Base-by-base conservation (phyloP, 1,284 basidiomycete species). In the Porogramme epimiltina region DNA sequence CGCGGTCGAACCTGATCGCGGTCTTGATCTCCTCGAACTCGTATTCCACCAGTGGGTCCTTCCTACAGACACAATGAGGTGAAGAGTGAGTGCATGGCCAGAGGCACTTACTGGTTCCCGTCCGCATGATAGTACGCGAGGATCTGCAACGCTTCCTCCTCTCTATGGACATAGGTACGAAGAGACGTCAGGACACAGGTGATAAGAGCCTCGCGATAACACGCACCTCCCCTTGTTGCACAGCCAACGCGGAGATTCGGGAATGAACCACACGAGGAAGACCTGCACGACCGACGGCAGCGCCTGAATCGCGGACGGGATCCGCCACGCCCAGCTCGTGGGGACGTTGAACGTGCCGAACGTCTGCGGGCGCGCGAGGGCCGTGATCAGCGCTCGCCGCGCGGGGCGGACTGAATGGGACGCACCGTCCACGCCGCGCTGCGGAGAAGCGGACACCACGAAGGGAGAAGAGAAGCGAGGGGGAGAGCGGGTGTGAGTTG, bases 11-110 rank as follows among this genome's bases (percentile, higher is more conserved):
- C 5, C 66, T 67, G 57, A 84, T 73, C 6, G 80, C 81, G 3
- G 76, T 69, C 58, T 77, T 79, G 68, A 87, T 86, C 67, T 85
- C 83, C 55, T 79, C 72, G 51, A 80, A 80, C 64, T 86, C 82
- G 60, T 79, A 81, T 51, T 77, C 70, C 2, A 87, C 82, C 2
- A 87, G 73, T 1, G 82, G 79, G 58, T 85, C 80, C 31, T 77
- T 63, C 31, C 75, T 76, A 23, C 9, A n/a, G 47, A 16, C 39
- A 41, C 51, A 48, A 31, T 6, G 13, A 8, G 28, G 28, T 31
- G 28, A 31, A 31, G 28, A 5, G 47, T 34, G 31, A 44, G 25
- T 37, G 4, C 24, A 10, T 13, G 24, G 25, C 4, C 20, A 41
- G n/a, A 31, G 41, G 62, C 72, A 61, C n/a, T n/a, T 60, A 79